These are phyloP conservation scores for Bidens hawaiensis DNA, from an alignment of 140 eudicot species.

Conservation along the genomic window DNA sequence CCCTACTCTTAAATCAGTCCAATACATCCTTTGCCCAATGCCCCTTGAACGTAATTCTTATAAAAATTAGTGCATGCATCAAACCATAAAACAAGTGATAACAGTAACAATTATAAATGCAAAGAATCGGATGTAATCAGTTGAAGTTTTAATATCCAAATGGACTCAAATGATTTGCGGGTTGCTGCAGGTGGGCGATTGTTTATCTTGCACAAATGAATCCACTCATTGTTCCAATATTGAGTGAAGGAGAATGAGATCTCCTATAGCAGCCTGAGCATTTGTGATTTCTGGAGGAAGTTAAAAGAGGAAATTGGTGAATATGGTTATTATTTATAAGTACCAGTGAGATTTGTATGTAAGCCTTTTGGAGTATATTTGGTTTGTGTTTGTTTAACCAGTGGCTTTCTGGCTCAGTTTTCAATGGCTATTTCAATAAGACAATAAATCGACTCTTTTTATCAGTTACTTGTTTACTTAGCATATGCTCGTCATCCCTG, in stretches of 20 bases:
- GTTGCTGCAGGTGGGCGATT: conserved; percentile 16
- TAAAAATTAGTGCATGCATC: neutral
- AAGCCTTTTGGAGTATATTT: neutral
- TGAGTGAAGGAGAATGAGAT: conserved; percentile 59
- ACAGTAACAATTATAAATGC: neutral
- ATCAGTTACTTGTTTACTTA: too few species aligned
- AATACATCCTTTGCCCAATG: neutral
- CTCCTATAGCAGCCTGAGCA: neutral
- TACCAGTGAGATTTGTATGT: conserved; percentile 9
- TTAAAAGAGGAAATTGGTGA: conserved; percentile 8
- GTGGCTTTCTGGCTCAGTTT: conserved; percentile 11
- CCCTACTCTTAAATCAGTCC: neutral
- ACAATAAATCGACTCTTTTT: neutral
- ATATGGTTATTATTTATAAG: neutral
- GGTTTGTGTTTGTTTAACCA: neutral
- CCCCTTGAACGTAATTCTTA: too few species aligned
- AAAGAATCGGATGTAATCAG: neutral
- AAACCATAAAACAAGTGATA: neutral
- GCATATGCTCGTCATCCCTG: too few species aligned
- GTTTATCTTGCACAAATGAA: conserved; percentile 42
- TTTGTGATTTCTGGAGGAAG: neutral
- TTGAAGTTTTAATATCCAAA: neutral
- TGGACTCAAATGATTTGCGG: neutral
- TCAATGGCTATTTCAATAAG: neutral
- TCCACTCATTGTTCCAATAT: conserved; percentile 86